Evolutionary conservation across 495 filamentous ascomycete species (phyloP).

Genomic region (Trypethelium eluteriae): DNA sequence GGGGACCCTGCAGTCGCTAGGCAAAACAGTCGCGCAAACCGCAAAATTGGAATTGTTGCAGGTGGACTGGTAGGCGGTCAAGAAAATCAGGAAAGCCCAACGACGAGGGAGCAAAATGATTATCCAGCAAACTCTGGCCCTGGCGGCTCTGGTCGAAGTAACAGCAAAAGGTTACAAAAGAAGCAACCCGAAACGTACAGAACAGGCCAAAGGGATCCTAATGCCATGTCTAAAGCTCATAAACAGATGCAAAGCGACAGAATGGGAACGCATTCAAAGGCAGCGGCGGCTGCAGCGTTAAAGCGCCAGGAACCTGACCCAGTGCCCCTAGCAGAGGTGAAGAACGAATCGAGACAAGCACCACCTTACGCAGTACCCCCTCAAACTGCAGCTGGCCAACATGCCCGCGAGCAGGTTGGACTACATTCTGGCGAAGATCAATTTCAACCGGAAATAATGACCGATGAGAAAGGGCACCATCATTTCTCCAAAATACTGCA

Average conservation of each 20-base stretch:
- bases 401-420: slow-evolving; percentile 27
- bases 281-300: slow-evolving; percentile 9
- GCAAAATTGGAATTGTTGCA: not conserved
- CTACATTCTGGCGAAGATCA: slow-evolving; percentile 22
- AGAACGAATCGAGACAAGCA: slow-evolving; percentile 13
- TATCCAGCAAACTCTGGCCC: not conserved
- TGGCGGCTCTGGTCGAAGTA: slow-evolving; percentile 15
- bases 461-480: slow-evolving; percentile 22
- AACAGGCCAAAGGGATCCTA: slow-evolving; percentile 24
- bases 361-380: slow-evolving; percentile 24
- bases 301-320: slow-evolving; percentile 21
- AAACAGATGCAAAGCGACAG: slow-evolving; percentile 28
- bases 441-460: not conserved
- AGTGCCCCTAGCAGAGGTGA: slow-evolving; percentile 21
- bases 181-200: slow-evolving; percentile 17
- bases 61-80: not conserved
- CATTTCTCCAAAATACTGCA: slow-evolving; percentile 27
- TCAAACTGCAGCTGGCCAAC: slow-evolving; percentile 25
- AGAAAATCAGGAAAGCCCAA: not conserved
- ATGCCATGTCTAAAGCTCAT: slow-evolving; percentile 20
- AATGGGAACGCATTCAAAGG: slow-evolving; percentile 17
- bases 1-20: slow-evolving; percentile 19
- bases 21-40: not conserved
- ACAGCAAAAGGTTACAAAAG: slow-evolving; percentile 23
- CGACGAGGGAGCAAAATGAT: not conserved